Conservation (phyloP, 2,329 filamentous ascomycete species). For the Pyrenochaeta sp. region DNA sequence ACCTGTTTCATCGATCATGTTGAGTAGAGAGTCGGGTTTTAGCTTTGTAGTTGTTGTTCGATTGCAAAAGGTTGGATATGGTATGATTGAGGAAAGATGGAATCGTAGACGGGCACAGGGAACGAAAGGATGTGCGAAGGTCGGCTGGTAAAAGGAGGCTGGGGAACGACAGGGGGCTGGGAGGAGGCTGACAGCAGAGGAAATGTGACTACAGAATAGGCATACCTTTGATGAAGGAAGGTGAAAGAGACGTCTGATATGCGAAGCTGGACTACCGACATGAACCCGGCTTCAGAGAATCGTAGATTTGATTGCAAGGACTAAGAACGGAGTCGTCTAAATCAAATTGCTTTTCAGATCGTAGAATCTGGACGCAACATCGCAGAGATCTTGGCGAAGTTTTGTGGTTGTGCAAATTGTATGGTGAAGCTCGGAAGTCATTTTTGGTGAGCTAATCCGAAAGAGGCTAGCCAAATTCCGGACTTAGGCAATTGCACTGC, state of each 20-base stretch:
- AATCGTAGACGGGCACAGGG: no score
- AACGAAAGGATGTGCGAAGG: neutral
- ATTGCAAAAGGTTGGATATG: neutral
- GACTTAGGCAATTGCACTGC: constrained; percentile 21
- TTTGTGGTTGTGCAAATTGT: constrained; percentile 11
- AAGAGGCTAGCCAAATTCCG: constrained; percentile 15
- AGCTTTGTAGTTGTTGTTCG: neutral
- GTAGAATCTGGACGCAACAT: neutral
- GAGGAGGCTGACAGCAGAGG: neutral
- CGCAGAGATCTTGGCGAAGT: constrained; percentile 5
- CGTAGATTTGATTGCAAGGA: neutral
- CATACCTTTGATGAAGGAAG: constrained; percentile 23
- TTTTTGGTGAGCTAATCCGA: constrained; percentile 25
- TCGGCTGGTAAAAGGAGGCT: neutral
- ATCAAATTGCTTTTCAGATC: neutral
- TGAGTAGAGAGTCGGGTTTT: neutral
- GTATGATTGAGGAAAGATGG: neutral
- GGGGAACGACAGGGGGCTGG: constrained; percentile 13
- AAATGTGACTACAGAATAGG: neutral
- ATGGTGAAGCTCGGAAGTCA: constrained; percentile 12
- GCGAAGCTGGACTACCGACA: neutral
- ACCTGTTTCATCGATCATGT: neutral
- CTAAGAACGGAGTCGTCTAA: neutral
- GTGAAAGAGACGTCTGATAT: constrained; percentile 12
- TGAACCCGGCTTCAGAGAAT: neutral